Conservation (phyloP, 2,329 filamentous ascomycete genomes). For the Anthostomella pinea region DNA sequence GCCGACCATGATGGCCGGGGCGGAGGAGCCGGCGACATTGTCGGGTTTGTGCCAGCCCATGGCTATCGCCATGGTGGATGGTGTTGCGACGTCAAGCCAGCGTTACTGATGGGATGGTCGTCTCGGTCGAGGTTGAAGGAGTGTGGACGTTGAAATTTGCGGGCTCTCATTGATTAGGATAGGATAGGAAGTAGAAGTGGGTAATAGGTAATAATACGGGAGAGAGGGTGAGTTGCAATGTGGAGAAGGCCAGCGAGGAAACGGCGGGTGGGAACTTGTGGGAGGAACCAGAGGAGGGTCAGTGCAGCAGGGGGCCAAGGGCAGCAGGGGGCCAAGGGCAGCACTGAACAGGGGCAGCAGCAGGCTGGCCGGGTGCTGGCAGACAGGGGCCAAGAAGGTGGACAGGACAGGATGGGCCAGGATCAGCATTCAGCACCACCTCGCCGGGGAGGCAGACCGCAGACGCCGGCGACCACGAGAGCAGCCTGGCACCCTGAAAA, state of each 20-base stretch:
- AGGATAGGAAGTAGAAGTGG: slow-evolving; percentile 20
- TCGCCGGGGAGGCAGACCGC: background rate
- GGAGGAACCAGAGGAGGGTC: background rate
- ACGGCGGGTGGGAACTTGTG: slow-evolving; percentile 20
- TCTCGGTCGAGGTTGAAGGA: slow-evolving; percentile 18
- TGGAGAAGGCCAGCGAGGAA: slow-evolving; percentile 26
- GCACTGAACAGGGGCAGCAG: background rate
- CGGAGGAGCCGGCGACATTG: slow-evolving; percentile 70
- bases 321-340: background rate
- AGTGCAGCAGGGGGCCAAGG: background rate
- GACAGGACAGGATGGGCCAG: slow-evolving; percentile 11
- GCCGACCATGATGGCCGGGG: slow-evolving; percentile 69
- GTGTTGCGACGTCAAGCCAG: slow-evolving; percentile 50
- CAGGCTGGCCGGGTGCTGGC: too few relatives aligned
- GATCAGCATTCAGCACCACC: slow-evolving; percentile 9
- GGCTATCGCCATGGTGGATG: slow-evolving; percentile 60
- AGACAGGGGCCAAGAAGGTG: too few relatives aligned
- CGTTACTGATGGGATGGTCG: slow-evolving; percentile 19
- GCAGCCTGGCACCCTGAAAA: too few relatives aligned
- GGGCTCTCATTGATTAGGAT: slow-evolving; percentile 30
- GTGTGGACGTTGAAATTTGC: slow-evolving; percentile 23
- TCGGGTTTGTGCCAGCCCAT: slow-evolving; percentile 73
- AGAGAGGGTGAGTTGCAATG: slow-evolving; percentile 24
- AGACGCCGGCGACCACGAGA: background rate
- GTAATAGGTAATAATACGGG: slow-evolving; percentile 25